Evolutionary conservation across 225 moss, liverwort and hornwort genomes (phyloP).

Genomic region (Marchantia paleacea): DNA sequence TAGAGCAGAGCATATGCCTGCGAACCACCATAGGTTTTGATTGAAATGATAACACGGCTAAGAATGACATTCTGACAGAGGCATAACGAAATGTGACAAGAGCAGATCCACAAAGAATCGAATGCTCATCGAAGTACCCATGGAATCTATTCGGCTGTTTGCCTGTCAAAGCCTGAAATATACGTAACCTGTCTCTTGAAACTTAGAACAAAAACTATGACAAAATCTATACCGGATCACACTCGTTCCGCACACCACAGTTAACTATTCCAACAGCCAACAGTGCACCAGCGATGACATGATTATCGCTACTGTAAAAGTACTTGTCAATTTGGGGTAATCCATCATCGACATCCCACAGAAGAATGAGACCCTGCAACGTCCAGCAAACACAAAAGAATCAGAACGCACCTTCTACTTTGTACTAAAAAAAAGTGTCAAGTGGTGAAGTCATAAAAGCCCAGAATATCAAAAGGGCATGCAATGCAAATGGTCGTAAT

Average conservation of each 20-base stretch:
- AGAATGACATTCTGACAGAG: no score
- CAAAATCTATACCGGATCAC: conserved; percentile 67
- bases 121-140: not conserved
- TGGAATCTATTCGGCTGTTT: no score
- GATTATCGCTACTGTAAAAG: conserved; percentile 87
- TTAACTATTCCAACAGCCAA: conserved; percentile 93
- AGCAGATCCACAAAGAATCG: not conserved
- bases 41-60: no score
- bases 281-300: conserved; percentile 89
- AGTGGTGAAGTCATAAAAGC: no score
- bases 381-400: not conserved
- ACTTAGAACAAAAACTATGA: not conserved
- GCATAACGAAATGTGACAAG: no score
- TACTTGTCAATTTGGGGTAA: conserved; percentile 88
- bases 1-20: conserved; percentile 92
- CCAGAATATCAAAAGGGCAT: no score
- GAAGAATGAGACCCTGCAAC: conserved; percentile 79
- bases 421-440: not conserved
- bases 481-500: no score
- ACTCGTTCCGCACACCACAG: conserved; percentile 87
- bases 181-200: no score
- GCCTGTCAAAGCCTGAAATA: no score
- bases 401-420: not conserved
- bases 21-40: not conserved
- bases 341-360: conserved; percentile 98